phyloP scores from a whole-genome alignment of 768 basidiomycete genomes.

The Tubosaeta brunneosetosa region DNA sequence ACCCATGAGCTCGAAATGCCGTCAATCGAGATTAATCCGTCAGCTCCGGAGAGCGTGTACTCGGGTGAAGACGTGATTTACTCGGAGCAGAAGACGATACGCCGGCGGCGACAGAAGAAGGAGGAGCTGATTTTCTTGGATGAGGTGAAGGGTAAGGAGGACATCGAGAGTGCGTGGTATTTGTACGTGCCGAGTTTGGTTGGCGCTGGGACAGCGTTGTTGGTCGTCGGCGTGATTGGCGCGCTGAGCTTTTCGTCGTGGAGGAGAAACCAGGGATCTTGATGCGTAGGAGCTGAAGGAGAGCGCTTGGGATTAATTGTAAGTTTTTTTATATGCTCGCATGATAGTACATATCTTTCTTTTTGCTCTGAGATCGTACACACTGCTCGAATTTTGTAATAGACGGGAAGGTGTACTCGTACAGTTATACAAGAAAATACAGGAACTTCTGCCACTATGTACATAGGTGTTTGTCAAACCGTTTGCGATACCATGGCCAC shows the following conservation, averaged over 20 bases:
- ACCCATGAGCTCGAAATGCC: constrained; percentile 61
- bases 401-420: not conserved
- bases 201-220: constrained; percentile 78
- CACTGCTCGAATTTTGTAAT: constrained; percentile 6
- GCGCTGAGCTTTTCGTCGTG: constrained; percentile 71
- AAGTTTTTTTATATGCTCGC: constrained; percentile 3
- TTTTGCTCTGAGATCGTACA: constrained; percentile 5
- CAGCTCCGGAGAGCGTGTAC: constrained; percentile 25
- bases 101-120: constrained; percentile 51
- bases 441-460: not conserved
- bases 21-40: constrained; percentile 47
- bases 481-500: not conserved
- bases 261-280: constrained; percentile 62
- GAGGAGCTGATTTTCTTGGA: constrained; percentile 49
- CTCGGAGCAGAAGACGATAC: constrained; percentile 31
- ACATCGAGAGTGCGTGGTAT: constrained; percentile 74
- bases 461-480: not conserved
- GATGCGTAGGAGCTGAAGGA: constrained; percentile 4
- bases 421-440: not conserved
- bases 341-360: constrained; percentile 12
- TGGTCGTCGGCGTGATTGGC: constrained; percentile 75
- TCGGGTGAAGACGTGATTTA: constrained; percentile 25
- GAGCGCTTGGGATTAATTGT: constrained; percentile 5
- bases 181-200: constrained; percentile 73
- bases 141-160: constrained; percentile 44